These are phyloP conservation scores for Panicum miliaceum DNA, from an alignment of 176 grass and related monocot species.

Conservation along the genomic window DNA sequence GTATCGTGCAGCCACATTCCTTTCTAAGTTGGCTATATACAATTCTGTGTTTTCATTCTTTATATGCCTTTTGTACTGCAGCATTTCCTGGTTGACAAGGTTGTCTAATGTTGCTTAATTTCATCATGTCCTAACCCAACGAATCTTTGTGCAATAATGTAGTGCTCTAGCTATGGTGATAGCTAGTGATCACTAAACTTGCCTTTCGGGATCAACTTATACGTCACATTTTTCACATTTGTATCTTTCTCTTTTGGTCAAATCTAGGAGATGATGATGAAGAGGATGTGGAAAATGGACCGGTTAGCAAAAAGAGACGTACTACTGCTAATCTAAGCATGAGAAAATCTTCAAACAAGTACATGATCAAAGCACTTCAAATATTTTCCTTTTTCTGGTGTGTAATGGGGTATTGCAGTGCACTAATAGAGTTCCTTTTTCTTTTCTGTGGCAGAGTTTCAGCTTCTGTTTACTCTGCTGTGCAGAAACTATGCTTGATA, in stretches of 20 bases:
- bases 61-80: conserved; percentile 2
- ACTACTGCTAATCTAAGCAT: conserved; percentile 60
- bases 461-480: conserved; percentile 62
- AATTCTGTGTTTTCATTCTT: conserved; percentile 24
- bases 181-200: conserved; percentile 13
- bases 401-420: conserved; percentile 5
- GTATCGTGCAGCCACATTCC: background rate
- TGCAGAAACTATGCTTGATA: conserved; percentile 97
- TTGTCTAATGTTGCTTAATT: conserved; percentile 13
- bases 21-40: conserved; percentile 28
- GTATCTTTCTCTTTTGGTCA: conserved; percentile 36
- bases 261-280: conserved; percentile 88
- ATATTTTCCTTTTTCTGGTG: conserved; percentile 22
- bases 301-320: conserved; percentile 82
- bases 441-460: conserved; percentile 67
- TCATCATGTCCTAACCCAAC: conserved; percentile 6
- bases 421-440: conserved; percentile 41
- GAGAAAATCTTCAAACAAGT: conserved; percentile 85
- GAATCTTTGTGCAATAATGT: conserved; percentile 35
- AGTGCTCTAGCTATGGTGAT: conserved; percentile 5
- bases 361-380: conserved; percentile 35
- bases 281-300: conserved; percentile 73
- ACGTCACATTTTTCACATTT: conserved; percentile 17
- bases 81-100: conserved; percentile 29
- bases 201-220: conserved; percentile 23